These are phyloP conservation scores for Pisolithus microcarpus DNA, from an alignment of 768 basidiomycete genomes.

Conservation along the genomic window DNA sequence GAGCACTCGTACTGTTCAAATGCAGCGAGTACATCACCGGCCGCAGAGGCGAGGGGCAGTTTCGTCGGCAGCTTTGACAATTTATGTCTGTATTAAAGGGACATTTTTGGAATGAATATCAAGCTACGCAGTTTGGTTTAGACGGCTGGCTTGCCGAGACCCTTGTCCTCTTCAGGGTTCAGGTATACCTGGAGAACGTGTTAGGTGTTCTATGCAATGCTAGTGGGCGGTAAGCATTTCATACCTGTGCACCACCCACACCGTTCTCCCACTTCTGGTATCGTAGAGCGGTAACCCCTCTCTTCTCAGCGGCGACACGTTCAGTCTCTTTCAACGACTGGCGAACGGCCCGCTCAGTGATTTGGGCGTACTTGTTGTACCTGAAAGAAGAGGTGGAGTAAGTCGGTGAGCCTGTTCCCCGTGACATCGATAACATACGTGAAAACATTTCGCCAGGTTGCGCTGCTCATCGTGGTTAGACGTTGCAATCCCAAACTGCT, in stretches of 20 bases:
- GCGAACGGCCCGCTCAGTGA: slow-evolving; percentile 89
- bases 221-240: slow-evolving; percentile 8
- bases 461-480: slow-evolving; percentile 48
- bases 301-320: slow-evolving; percentile 81
- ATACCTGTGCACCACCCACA: slow-evolving; percentile 72
- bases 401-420: not conserved
- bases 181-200: slow-evolving; percentile 19
- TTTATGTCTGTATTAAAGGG: not conserved
- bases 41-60: too few species aligned
- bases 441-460: slow-evolving; percentile 73
- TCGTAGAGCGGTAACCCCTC: slow-evolving; percentile 65
- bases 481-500: slow-evolving; percentile 1
- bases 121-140: not conserved
- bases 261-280: slow-evolving; percentile 94
- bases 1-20: too few species aligned
- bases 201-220: not conserved
- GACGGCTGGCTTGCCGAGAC: slow-evolving; percentile 13
- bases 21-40: too few species aligned
- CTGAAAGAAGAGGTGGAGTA: slow-evolving; percentile 44
- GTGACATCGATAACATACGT: slow-evolving; percentile 43
- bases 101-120: not conserved
- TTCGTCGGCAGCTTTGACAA: not conserved
- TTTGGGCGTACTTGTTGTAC: slow-evolving; percentile 97
- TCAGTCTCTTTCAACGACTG: slow-evolving; percentile 85
- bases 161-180: slow-evolving; percentile 20